Base-by-base conservation (phyloP, 2,329 filamentous ascomycete genomes). In the Ascocoryne sarcoides region DNA sequence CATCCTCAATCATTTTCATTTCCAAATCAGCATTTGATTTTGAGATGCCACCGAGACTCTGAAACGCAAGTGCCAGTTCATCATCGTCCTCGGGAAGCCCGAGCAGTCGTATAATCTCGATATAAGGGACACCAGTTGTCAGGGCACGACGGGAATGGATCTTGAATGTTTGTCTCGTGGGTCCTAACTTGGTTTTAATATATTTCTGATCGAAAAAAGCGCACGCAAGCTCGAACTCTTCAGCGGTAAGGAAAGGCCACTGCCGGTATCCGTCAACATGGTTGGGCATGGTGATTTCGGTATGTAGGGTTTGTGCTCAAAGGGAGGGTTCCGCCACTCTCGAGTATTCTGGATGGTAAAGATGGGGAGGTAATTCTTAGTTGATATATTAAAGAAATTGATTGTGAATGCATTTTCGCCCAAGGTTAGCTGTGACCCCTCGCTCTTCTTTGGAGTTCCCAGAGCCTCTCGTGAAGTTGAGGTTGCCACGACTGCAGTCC, bases 211-310 rank as follows among this genome's bases (percentile, higher is more conserved):
- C 76, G 16, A 82, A 66, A 40, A 73, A 65, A 51, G 80, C 73
- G 59, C 82, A 85, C 40, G 70, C 74, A 54, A 76, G 70, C 39
- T 73, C 62, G 48, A 86, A 86, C 55, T 85, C 80, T 30, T 75
- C 69, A 9, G 62, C 54, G 9, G 63, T 71, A 19, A 86, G 68
- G 43, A 71, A 74, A 5, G 82, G 82, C 55, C 80, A 86, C 37
- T 68, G 53, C 14, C 46, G 45, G 43, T 56, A 60, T n/a, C 58
- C 51, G 30, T 63, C 43, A 12, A 7, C 7, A 60, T 51, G 53
- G 75, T 53, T 43, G 28, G 47, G 42, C 52, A 58, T 57, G 18
- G 14, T 47, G 31, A n/a, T n/a, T n/a, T n/a, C n/a, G n/a, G n/a
- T n/a, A n/a, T n/a, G n/a, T n/a, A n/a, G n/a, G n/a, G 26, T 33